These are phyloP conservation scores for Lyophyllum semitale DNA, from an alignment of 768 basidiomycete genomes.

Conservation along the genomic window DNA sequence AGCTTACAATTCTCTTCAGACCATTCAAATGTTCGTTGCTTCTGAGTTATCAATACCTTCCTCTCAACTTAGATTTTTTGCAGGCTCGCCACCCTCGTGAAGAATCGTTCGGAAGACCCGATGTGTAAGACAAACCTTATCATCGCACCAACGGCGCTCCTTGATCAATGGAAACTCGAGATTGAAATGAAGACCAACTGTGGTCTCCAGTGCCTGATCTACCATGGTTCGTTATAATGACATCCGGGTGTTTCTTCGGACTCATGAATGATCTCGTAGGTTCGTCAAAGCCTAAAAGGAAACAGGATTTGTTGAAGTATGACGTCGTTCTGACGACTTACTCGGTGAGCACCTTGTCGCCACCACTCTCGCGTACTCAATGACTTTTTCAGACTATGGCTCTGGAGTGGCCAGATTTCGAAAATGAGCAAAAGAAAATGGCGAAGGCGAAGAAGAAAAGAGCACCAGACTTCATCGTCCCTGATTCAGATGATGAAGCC, in stretches of 20 bases:
- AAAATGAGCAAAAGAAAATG: conserved; percentile 46
- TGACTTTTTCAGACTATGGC: conserved; percentile 48
- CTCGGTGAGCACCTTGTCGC: conserved; percentile 29
- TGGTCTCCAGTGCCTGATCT: conserved; percentile 53
- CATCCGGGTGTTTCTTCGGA: background rate
- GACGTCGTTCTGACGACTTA: conserved; percentile 67
- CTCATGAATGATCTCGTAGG: conserved; percentile 29
- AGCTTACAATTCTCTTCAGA: conserved; percentile 26
- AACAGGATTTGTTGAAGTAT: conserved; percentile 51
- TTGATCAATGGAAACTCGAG: conserved; percentile 68
- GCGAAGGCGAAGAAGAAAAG: conserved; percentile 27
- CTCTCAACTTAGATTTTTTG: background rate
- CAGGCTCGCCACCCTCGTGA: conserved; percentile 62
- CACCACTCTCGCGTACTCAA: background rate
- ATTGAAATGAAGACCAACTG: conserved; percentile 58
- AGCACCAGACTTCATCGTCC: conserved; percentile 30
- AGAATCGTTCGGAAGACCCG: conserved; percentile 51
- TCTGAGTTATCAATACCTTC: background rate
- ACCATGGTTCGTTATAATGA: conserved; percentile 48
- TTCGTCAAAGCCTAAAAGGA: conserved; percentile 44
- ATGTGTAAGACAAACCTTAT: conserved; percentile 66
- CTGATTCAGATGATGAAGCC: conserved; percentile 38
- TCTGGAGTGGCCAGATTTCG: conserved; percentile 58
- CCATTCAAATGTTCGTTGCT: conserved; percentile 46
- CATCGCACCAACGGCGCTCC: conserved; percentile 63